Percentiles rank a stretch among this genome's conserved stretches.
Evolutionary conservation across 2,329 filamentous ascomycete genomes (phyloP).

Genomic region (Chaetomium sp.): DNA sequence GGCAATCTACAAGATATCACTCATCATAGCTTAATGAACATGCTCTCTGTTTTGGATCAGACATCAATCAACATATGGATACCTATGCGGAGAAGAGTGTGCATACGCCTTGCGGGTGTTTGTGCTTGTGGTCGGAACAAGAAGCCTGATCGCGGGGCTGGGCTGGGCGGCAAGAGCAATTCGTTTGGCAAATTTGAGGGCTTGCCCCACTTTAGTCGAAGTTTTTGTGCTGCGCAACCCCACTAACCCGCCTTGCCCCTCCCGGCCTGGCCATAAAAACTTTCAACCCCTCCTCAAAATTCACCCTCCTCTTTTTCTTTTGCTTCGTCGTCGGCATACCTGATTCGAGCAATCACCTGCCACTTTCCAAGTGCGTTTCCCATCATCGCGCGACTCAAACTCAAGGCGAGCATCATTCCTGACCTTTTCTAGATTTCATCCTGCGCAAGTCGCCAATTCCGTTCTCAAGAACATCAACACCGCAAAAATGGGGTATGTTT

Average conservation of each 20-base stretch:
- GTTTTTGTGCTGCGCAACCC: constrained; percentile 22
- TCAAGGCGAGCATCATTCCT: constrained; percentile 10
- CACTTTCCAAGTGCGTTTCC: constrained; percentile 23
- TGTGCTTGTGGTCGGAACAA: neutral
- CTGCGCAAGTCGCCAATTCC: constrained; percentile 22
- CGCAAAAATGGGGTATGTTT: constrained; percentile 25
- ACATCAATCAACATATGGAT: no score
- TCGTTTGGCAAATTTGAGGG: constrained; percentile 17
- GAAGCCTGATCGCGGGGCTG: constrained; percentile 16
- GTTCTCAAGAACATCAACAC: constrained; percentile 15
- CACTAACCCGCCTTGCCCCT: constrained; percentile 21
- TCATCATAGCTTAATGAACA: no score
- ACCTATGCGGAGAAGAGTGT: neutral
- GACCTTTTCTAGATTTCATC: constrained; percentile 12
- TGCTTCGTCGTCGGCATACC: constrained; percentile 26
- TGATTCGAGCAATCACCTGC: constrained; percentile 27
- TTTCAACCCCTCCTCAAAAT: constrained; percentile 23
- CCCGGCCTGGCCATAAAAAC: constrained; percentile 23
- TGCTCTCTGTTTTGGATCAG: neutral
- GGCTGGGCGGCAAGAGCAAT: constrained; percentile 20
- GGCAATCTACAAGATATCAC: no score
- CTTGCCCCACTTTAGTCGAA: constrained; percentile 21
- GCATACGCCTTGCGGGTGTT: neutral
- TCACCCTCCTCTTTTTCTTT: constrained; percentile 21
- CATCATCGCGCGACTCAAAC: constrained; percentile 2